Percentiles rank a stretch among this genome's conserved stretches.
Evolutionary conservation across 192 early-diverging fungal genomes (phyloP).

Genomic region (Allomyces macrogynus): DNA sequence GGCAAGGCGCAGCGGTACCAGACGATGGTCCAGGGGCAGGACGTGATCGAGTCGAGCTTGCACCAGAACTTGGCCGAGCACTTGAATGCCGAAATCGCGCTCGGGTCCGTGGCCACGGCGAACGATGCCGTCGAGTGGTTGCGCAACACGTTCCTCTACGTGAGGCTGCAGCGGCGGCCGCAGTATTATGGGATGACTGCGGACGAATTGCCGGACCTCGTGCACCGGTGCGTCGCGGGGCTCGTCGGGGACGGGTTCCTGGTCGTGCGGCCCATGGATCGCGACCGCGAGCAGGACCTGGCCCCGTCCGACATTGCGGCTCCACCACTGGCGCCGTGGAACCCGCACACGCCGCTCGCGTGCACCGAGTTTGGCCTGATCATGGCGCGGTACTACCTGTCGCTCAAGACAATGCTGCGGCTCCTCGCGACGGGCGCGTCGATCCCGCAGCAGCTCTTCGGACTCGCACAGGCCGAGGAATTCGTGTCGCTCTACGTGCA

Average conservation of each 20-base stretch:
- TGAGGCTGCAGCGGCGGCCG: slow-evolving; percentile 8
- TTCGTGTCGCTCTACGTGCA: background rate
- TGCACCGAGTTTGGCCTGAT: background rate
- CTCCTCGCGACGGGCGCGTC: background rate
- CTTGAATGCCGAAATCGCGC: slow-evolving; percentile 25
- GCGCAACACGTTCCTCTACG: slow-evolving; percentile 7
- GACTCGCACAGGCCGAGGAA: background rate
- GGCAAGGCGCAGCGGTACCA: slow-evolving; percentile 21
- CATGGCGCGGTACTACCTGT: background rate
- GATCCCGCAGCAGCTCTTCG: background rate
- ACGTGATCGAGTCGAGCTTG: slow-evolving; percentile 43
- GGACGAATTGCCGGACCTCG: slow-evolving; percentile 6
- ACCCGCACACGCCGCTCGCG: background rate
- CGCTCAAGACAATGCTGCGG: background rate
- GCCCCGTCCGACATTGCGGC: too few species aligned
- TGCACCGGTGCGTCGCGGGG: background rate
- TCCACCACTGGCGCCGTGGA: too few species aligned
- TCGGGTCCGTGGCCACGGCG: slow-evolving; percentile 16
- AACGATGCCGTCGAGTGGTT: slow-evolving; percentile 24
- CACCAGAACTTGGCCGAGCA: slow-evolving; percentile 24
- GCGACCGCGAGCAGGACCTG: background rate
- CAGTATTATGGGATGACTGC: slow-evolving; percentile 12
- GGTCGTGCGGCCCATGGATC: background rate
- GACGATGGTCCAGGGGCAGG: slow-evolving; percentile 29
- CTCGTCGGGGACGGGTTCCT: background rate